These are phyloP conservation scores for Auricularia cornea DNA, from an alignment of 768 basidiomycete genomes.

Conservation along the genomic window DNA sequence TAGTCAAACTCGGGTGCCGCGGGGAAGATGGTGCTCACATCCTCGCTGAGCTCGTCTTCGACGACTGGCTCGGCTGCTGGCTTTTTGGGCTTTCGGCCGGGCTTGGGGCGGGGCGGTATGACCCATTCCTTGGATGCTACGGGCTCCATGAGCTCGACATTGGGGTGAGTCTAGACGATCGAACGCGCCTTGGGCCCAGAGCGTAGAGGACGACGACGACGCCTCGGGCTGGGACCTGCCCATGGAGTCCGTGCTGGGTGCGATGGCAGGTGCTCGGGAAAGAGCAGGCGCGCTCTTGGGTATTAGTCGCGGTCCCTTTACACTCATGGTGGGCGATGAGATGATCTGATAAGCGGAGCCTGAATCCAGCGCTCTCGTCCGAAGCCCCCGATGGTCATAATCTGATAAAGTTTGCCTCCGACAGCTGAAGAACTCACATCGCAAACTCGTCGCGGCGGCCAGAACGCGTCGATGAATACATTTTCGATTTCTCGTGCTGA, in stretches of 20 bases:
- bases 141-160: conserved; percentile 4
- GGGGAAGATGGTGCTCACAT: conserved; percentile 14
- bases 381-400: neutral
- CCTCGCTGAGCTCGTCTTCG: conserved; percentile 41
- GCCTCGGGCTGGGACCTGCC: conserved; percentile 7
- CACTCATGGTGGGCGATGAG: conserved; percentile 6
- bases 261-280: neutral
- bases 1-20: neutral
- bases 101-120: conserved; percentile 78
- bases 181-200: conserved; percentile 68
- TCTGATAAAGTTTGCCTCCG: neutral
- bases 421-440: no score
- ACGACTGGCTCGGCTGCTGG: conserved; percentile 31
- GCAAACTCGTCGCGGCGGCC: no score
- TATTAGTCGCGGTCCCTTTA: neutral
- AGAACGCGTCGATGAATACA: no score
- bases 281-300: neutral
- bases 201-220: conserved; percentile 43
- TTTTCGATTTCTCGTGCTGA: no score
- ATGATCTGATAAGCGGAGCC: conserved; percentile 1
- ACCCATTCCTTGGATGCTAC: conserved; percentile 89
- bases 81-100: conserved; percentile 82
- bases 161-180: conserved; percentile 7
- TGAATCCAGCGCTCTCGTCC: neutral
- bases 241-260: conserved; percentile 7